These are phyloP conservation scores for Biancaea sappan DNA, from an alignment of 306 rosid genomes.

Conservation along the genomic window DNA sequence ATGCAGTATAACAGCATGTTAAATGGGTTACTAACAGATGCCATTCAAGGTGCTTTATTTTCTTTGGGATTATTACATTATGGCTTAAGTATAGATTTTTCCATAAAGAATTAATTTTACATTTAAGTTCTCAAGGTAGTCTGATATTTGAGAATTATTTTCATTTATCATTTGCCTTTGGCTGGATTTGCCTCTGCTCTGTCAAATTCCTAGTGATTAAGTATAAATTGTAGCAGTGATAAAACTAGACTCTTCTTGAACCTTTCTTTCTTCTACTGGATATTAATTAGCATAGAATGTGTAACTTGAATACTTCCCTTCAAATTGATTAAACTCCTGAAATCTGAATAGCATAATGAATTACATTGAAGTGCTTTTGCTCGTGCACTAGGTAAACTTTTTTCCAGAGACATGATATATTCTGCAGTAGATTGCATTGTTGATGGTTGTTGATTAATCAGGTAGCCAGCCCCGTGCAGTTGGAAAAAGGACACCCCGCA, in stretches of 20 bases:
- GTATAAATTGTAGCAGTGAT: neutral
- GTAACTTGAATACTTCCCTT: neutral
- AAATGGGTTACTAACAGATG: no score
- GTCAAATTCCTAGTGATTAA: neutral
- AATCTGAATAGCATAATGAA: neutral
- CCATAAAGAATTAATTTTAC: neutral
- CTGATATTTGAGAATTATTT: neutral
- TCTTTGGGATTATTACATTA: neutral
- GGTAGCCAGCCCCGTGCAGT: conserved; percentile 78
- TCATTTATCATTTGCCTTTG: conserved; percentile 10
- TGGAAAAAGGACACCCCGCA: conserved; percentile 81
- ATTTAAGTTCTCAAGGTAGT: neutral
- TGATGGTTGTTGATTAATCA: conserved; percentile 39
- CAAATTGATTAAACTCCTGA: neutral
- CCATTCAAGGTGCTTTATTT: neutral
- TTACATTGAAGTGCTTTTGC: neutral
- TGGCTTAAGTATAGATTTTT: neutral
- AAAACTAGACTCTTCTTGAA: conserved; percentile 1
- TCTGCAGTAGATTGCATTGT: conserved; percentile 19
- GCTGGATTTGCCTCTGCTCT: neutral
- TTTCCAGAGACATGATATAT: neutral
- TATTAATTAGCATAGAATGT: conserved; percentile 5
- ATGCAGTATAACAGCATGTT: no score
- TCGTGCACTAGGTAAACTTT: neutral
- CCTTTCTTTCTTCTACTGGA: neutral